Percentiles rank a stretch among this genome's conserved stretches.
Conservation (phyloP, 164 flowering plant species). For the Dillenia turbinata region DNA sequence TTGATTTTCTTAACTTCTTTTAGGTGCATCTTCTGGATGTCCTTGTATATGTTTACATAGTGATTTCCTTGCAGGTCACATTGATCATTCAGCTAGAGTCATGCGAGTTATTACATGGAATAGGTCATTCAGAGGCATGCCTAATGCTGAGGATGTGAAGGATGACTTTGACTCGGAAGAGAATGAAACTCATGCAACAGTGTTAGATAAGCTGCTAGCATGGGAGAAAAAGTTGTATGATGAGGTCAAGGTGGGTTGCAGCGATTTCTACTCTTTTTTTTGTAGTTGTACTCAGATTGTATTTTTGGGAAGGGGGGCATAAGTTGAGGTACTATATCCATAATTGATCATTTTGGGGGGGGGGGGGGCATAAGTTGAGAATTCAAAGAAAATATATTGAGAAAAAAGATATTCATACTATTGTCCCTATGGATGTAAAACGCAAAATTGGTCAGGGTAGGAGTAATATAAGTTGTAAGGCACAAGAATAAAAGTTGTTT, state of each 20-base stretch:
- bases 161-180: constrained; percentile 64
- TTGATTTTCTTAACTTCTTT: no score
- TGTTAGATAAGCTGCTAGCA: constrained; percentile 84
- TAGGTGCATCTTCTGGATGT: no score
- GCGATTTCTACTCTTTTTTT: background rate
- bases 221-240: constrained; percentile 98
- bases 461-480: no score
- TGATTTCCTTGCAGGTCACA: constrained; percentile 48
- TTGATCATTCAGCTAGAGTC: constrained; percentile 90
- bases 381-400: no score
- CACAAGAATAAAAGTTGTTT: no score
- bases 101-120: constrained; percentile 98
- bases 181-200: constrained; percentile 81
- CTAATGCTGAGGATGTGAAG: constrained; percentile 44
- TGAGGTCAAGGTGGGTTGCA: constrained; percentile 76
- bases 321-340: background rate
- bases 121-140: constrained; percentile 51
- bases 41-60: no score
- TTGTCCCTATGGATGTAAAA: no score
- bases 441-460: no score
- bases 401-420: no score
- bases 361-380: background rate
- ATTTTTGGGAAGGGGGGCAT: no score
- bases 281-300: background rate
- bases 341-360: background rate